phyloP scores from a whole-genome alignment of 768 basidiomycete genomes.

The Suillus bovinus region DNA sequence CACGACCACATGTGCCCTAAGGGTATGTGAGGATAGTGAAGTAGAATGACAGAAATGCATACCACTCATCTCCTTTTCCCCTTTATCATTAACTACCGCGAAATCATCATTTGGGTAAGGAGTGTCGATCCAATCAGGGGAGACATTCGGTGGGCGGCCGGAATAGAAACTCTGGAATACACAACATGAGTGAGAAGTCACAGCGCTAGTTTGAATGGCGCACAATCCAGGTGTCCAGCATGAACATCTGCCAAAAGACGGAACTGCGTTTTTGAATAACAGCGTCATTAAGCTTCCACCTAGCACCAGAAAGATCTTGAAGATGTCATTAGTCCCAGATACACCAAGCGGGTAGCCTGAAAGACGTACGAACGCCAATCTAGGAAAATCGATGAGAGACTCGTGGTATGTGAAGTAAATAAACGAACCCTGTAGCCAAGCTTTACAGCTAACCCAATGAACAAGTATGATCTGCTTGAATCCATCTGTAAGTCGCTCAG shows the following conservation, averaged over 20 bases:
- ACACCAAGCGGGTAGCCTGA: background rate
- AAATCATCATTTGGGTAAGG: conserved; percentile 50
- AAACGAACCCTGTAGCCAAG: conserved; percentile 58
- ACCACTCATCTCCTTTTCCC: conserved; percentile 45
- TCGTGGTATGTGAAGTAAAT: background rate
- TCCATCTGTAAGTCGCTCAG: conserved; percentile 51
- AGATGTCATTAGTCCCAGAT: background rate
- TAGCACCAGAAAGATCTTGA: conserved; percentile 57
- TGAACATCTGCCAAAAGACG: conserved; percentile 72
- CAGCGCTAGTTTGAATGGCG: conserved; percentile 12
- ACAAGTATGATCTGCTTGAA: conserved; percentile 53
- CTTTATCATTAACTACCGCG: conserved; percentile 33
- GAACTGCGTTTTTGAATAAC: conserved; percentile 48
- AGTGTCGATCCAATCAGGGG: conserved; percentile 53
- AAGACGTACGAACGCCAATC: conserved; percentile 54
- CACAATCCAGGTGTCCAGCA: conserved; percentile 63
- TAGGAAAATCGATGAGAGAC: conserved; percentile 19
- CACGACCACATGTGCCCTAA: conserved; percentile 58
- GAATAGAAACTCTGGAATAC: conserved; percentile 56
- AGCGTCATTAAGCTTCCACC: conserved; percentile 57
- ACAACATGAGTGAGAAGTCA: conserved; percentile 2
- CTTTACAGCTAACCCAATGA: conserved; percentile 59
- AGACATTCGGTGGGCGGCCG: conserved; percentile 60
- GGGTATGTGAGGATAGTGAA: background rate
- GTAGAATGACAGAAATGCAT: conserved; percentile 17